These are phyloP conservation scores for Goffeauzyma gilvescens DNA, from an alignment of 768 basidiomycete species.

Conservation along the genomic window DNA sequence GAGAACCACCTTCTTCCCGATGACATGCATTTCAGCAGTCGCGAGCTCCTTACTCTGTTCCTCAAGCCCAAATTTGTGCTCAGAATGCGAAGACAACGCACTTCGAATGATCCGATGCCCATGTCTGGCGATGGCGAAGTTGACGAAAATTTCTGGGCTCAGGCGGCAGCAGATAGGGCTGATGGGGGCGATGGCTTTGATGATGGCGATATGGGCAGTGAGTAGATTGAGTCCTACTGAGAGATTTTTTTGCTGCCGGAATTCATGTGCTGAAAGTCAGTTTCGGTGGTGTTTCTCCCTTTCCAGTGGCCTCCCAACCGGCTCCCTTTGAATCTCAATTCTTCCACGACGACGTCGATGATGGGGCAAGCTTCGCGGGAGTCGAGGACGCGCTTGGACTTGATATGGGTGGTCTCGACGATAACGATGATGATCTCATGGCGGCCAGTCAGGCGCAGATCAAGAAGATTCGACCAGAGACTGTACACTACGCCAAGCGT, in stretches of 20 bases:
- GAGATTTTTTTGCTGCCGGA: background rate
- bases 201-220: constrained; percentile 40
- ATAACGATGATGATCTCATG: constrained; percentile 67
- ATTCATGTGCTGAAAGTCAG: too few species aligned
- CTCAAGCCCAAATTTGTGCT: constrained; percentile 92
- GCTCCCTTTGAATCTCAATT: constrained; percentile 88
- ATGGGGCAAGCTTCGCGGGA: constrained; percentile 44
- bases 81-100: constrained; percentile 57
- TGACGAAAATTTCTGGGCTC: constrained; percentile 94
- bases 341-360: constrained; percentile 72
- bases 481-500: constrained; percentile 80
- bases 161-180: constrained; percentile 66
- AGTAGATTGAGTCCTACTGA: background rate
- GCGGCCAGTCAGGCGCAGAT: constrained; percentile 54
- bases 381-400: constrained; percentile 38
- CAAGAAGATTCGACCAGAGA: constrained; percentile 64
- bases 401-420: constrained; percentile 9
- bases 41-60: constrained; percentile 77
- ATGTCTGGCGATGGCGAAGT: constrained; percentile 55
- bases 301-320: constrained; percentile 21
- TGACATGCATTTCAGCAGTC: constrained; percentile 90
- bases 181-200: constrained; percentile 36
- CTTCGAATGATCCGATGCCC: background rate
- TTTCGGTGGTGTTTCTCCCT: too few species aligned
- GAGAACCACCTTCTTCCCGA: constrained; percentile 70